phyloP scores from a whole-genome alignment of 495 filamentous ascomycete species.

The Podospora pseudopauciseta region DNA sequence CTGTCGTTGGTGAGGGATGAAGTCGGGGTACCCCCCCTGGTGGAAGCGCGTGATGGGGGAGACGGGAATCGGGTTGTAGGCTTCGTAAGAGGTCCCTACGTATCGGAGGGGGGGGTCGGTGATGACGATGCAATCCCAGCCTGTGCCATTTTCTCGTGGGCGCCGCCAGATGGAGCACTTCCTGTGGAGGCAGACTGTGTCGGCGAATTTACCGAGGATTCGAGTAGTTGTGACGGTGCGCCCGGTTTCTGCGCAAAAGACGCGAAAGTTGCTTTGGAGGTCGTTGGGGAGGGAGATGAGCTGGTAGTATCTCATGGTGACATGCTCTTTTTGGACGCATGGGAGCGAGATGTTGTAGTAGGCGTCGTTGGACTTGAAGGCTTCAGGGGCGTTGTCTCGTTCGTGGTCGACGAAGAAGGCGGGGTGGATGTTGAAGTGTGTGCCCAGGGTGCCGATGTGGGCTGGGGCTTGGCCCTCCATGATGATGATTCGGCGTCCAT shows the following conservation, averaged over 20 bases:
- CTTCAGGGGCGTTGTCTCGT: not conserved
- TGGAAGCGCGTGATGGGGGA: not conserved
- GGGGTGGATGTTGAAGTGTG: not conserved
- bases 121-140: not conserved
- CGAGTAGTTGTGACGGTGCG: not conserved
- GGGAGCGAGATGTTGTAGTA: not conserved
- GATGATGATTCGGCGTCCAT: slow-evolving; percentile 1
- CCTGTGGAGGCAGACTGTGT: not conserved
- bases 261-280: not conserved
- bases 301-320: slow-evolving; percentile 6
- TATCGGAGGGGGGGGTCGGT: not conserved
- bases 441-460: not conserved
- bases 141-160: not conserved
- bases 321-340: not conserved
- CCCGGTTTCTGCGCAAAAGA: not conserved
- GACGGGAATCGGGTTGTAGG: not conserved
- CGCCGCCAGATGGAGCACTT: not conserved
- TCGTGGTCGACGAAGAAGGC: slow-evolving; percentile 5
- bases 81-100: not conserved
- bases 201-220: not conserved
- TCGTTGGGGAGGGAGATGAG: not conserved
- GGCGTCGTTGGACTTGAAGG: not conserved
- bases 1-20: not conserved
- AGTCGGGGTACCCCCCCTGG: not conserved
- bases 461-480: slow-evolving; percentile 4